Evolutionary conservation across 495 filamentous ascomycete genomes (phyloP).

Genomic region (Zalerion maritima): DNA sequence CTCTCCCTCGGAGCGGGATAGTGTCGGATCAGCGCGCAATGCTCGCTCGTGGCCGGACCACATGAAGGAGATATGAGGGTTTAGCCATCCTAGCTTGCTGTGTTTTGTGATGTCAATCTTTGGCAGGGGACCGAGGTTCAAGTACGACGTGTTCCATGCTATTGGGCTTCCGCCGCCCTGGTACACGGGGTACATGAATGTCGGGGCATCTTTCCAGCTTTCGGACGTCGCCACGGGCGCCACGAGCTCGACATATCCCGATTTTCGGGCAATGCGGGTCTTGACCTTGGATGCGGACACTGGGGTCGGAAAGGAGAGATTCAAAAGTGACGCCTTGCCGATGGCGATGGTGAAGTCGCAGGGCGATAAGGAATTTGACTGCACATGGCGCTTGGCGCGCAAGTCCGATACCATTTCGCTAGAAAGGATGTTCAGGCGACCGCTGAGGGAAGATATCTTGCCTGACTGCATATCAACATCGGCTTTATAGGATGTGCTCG

Average conservation of each 20-base stretch:
- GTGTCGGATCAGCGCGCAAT: conserved; percentile 4
- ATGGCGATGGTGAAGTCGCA: conserved; percentile 19
- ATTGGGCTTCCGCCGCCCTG: conserved; percentile 5
- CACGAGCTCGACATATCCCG: conserved; percentile 16
- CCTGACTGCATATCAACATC: too few relatives aligned
- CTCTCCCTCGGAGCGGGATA: conserved; percentile 2
- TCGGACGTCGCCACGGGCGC: conserved; percentile 12
- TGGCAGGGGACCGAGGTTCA: conserved; percentile 14
- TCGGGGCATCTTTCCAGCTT: conserved; percentile 3
- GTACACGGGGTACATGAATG: conserved; percentile 10
- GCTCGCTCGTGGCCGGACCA: conserved; percentile 12
- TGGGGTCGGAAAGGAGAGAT: conserved; percentile 15
- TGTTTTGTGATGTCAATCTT: conserved; percentile 5
- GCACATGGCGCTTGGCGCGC: too few relatives aligned
- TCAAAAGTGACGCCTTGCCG: conserved; percentile 9
- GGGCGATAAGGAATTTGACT: too few relatives aligned
- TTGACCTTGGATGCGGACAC: conserved; percentile 9
- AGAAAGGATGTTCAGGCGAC: too few relatives aligned
- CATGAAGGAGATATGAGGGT: conserved; percentile 10
- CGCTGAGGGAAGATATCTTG: too few relatives aligned
- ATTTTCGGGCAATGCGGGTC: conserved; percentile 16
- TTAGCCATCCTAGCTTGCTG: conserved; percentile 10
- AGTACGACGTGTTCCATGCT: conserved; percentile 13
- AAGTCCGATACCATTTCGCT: too few relatives aligned
- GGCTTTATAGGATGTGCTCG: too few relatives aligned